These are phyloP conservation scores for Elsinoe batatas DNA, from an alignment of 2,329 filamentous ascomycete species.

Conservation along the genomic window DNA sequence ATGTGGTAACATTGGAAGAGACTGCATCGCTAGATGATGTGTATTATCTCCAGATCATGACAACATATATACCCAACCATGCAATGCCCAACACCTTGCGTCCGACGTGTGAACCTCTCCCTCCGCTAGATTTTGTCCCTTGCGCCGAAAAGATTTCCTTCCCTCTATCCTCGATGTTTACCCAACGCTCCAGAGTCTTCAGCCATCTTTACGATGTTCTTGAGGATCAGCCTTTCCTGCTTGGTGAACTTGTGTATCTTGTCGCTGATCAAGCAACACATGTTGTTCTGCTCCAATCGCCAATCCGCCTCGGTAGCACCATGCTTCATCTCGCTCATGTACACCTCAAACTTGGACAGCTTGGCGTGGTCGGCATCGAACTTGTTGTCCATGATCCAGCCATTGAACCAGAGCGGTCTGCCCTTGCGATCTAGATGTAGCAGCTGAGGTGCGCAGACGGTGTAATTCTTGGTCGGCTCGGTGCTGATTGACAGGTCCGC, in stretches of 20 bases:
- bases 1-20: background rate
- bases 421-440: conserved; percentile 35
- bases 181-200: conserved; percentile 15
- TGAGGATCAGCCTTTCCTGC: conserved; percentile 22
- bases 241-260: conserved; percentile 21
- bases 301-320: conserved; percentile 23
- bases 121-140: background rate
- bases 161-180: background rate
- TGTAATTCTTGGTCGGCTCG: conserved; percentile 15
- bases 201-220: conserved; percentile 25
- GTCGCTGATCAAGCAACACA: conserved; percentile 28
- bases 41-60: background rate
- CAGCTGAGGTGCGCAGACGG: conserved; percentile 37
- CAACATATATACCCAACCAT: conserved; percentile 7
- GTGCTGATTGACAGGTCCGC: background rate
- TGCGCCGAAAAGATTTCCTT: background rate
- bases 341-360: conserved; percentile 30
- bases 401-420: conserved; percentile 40
- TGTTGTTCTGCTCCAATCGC: conserved; percentile 28
- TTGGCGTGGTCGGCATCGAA: conserved; percentile 28
- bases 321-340: conserved; percentile 25
- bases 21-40: background rate
- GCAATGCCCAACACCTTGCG: background rate
- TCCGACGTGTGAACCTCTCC: background rate
- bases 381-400: conserved; percentile 36